Conservation (phyloP, 169 alveolate species). For the Plasmodium ovale region DNA sequence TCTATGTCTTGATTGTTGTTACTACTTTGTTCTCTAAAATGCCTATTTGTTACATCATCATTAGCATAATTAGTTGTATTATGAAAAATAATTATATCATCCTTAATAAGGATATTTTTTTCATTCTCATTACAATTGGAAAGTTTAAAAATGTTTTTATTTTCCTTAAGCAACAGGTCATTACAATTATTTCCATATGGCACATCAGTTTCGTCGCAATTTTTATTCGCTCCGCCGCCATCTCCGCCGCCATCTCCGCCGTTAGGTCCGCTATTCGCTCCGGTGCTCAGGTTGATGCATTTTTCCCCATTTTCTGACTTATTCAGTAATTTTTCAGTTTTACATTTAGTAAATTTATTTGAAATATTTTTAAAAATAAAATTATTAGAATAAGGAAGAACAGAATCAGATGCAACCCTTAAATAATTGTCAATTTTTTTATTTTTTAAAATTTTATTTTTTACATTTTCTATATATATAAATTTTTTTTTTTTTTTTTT, state of each 20-base stretch:
- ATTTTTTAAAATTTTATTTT: slow-evolving; percentile 37
- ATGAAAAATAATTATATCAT: slow-evolving; percentile 56
- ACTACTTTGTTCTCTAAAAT: not conserved
- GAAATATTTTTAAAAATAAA: slow-evolving; percentile 40
- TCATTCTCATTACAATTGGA: slow-evolving; percentile 49
- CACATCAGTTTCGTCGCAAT: not conserved
- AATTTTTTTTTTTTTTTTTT: slow-evolving; percentile 55
- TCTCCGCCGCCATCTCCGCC: not conserved
- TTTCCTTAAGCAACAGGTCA: not conserved
- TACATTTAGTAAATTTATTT: slow-evolving; percentile 4
- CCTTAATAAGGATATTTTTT: slow-evolving; percentile 49
- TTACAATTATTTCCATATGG: not conserved
- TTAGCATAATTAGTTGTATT: slow-evolving; percentile 5
- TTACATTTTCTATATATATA: slow-evolving; percentile 50
- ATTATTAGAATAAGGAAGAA: slow-evolving; percentile 48
- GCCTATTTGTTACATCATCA: not conserved
- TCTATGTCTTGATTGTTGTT: not conserved
- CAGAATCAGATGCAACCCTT: slow-evolving; percentile 70
- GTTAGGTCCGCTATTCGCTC: not conserved
- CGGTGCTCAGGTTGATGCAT: not conserved
- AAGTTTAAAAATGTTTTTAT: slow-evolving; percentile 3
- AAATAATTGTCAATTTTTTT: slow-evolving; percentile 46
- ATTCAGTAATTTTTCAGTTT: too few relatives aligned
- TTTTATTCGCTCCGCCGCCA: not conserved
- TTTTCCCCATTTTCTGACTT: not conserved